A percentile compares a stretch with the other conserved stretches of the same genome.
phyloP scores from a whole-genome alignment of 2,329 filamentous ascomycete species.

The Calonectria hongkongensis region DNA sequence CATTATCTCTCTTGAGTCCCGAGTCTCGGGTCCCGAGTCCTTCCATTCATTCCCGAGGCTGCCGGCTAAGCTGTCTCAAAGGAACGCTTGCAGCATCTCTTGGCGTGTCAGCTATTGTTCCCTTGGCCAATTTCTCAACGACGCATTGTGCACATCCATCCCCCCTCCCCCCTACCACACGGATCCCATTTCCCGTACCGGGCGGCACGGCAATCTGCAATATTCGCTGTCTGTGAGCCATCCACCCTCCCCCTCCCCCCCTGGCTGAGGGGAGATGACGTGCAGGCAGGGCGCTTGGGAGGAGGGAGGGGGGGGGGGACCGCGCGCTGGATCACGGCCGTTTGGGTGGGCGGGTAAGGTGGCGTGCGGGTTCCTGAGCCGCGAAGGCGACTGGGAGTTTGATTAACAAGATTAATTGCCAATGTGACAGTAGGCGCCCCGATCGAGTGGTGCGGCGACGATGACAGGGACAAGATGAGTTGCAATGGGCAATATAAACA shows the following conservation, averaged over 20 bases:
- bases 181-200: too few species aligned
- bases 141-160: neutral
- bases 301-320: neutral
- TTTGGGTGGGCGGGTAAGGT: neutral
- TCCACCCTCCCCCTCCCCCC: too few species aligned
- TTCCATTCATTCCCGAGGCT: neutral
- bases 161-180: neutral
- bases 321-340: neutral
- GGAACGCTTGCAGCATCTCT: slow-evolving; percentile 2
- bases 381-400: slow-evolving; percentile 20
- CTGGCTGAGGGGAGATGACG: slow-evolving; percentile 2
- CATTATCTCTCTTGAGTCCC: neutral
- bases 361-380: neutral
- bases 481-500: neutral
- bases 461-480: slow-evolving; percentile 17
- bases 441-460: neutral
- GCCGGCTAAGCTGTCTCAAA: neutral
- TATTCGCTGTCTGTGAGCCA: neutral
- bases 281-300: neutral
- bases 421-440: slow-evolving; percentile 11
- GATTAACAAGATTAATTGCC: slow-evolving; percentile 14
- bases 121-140: neutral
- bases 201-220: too few species aligned
- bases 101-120: neutral
- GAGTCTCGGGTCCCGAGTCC: neutral